Evolutionary conservation across 1,139 yeast species (phyloP).

Genomic region (Geotrichum histeridarum): DNA sequence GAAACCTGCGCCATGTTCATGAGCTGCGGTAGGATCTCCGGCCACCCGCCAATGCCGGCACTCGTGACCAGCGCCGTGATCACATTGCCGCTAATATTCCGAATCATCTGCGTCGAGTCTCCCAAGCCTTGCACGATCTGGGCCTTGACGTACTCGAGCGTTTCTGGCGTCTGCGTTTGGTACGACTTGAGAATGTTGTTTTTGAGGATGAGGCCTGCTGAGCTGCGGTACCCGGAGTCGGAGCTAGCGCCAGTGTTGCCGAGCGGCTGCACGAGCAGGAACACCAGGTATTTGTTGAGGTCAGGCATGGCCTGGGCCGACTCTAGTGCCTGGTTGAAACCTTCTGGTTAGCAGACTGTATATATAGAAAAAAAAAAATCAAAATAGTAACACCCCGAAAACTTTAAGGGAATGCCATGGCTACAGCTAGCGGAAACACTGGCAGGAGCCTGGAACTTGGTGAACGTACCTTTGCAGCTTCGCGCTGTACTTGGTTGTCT

Average conservation of each 20-base stretch:
- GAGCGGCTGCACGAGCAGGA: conserved; percentile 56
- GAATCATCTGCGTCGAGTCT: conserved; percentile 55
- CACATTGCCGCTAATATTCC: conserved; percentile 87
- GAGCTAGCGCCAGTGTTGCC: conserved; percentile 38
- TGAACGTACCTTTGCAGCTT: conserved; percentile 40
- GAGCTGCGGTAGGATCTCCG: conserved; percentile 63
- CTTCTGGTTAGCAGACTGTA: neutral
- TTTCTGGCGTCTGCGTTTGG: conserved; percentile 31
- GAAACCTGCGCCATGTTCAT: conserved; percentile 52
- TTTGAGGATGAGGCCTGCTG: conserved; percentile 83
- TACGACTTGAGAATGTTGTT: conserved; percentile 51
- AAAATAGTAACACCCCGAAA: no score
- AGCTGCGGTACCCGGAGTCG: conserved; percentile 58
- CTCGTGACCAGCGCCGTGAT: conserved; percentile 73
- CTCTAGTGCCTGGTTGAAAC: conserved; percentile 46
- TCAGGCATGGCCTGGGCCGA: conserved; percentile 68
- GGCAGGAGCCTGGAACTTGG: conserved; percentile 7
- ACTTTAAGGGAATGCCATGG: no score
- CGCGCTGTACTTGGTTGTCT: conserved; percentile 48
- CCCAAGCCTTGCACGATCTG: conserved; percentile 64
- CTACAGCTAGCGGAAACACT: neutral
- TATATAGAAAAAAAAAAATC: conserved; percentile 8
- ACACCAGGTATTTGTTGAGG: conserved; percentile 71
- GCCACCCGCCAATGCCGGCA: conserved; percentile 73
- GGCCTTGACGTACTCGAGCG: conserved; percentile 54